These are phyloP conservation scores for Pythium angustatum DNA, from an alignment of 352 stramenopile genomes.

Conservation along the genomic window DNA sequence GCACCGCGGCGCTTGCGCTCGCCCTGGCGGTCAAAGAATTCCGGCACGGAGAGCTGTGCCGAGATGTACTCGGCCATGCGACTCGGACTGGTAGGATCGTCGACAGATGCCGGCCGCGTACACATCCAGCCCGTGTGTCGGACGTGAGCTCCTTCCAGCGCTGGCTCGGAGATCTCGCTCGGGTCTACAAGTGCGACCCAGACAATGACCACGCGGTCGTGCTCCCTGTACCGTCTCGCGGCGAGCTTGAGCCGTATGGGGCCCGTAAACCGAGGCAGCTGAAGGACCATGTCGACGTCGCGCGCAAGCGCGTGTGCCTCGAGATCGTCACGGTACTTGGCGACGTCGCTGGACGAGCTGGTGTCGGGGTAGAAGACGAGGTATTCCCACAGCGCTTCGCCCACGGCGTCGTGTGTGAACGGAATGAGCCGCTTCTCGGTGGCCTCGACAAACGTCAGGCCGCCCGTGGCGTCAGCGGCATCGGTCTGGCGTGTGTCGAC, in stretches of 20 bases:
- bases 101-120: too few species aligned
- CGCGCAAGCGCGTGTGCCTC: not conserved
- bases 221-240: conserved; percentile 11
- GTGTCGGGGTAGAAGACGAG: conserved; percentile 11
- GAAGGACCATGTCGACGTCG: conserved; percentile 11
- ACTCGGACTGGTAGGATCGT: too few species aligned
- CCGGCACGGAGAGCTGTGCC: conserved; percentile 15
- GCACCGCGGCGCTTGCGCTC: conserved; percentile 18
- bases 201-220: conserved; percentile 21
- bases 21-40: not conserved
- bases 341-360: too few species aligned
- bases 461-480: not conserved
- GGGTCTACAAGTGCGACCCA: conserved; percentile 21
- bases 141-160: conserved; percentile 18
- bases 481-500: conserved; percentile 10
- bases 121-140: conserved; percentile 25
- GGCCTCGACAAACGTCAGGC: conserved; percentile 18
- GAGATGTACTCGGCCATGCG: conserved; percentile 15
- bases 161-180: not conserved
- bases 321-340: not conserved
- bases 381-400: conserved; percentile 17
- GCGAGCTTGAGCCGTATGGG: conserved; percentile 7
- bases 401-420: conserved; percentile 1
- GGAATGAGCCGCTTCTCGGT: conserved; percentile 18
- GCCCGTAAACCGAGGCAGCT: conserved; percentile 19